Evolutionary conservation across 257 asterid species (phyloP).

Genomic region (Capsicum chinense): DNA sequence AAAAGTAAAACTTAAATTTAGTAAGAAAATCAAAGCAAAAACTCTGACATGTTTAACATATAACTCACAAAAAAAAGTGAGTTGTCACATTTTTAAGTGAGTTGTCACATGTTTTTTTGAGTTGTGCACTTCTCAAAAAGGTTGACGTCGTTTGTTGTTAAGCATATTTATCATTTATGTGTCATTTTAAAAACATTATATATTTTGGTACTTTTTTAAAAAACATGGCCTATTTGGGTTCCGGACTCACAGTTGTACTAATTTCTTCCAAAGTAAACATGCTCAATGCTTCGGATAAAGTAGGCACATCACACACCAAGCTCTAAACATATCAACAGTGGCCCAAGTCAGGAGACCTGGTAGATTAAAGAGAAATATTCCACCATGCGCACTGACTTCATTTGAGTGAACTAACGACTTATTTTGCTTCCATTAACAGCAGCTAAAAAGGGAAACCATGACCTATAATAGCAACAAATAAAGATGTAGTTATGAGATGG

Average conservation of each 20-base stretch:
- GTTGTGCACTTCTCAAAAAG: too few relatives aligned
- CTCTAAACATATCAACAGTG: neutral
- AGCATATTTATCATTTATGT: too few relatives aligned
- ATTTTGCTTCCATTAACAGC: slow-evolving; percentile 4
- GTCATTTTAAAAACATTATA: too few relatives aligned
- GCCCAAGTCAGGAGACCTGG: neutral
- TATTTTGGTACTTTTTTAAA: too few relatives aligned
- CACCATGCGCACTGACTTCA: neutral
- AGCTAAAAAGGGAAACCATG: neutral
- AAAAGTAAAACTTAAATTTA: too few relatives aligned
- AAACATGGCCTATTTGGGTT: too few relatives aligned
- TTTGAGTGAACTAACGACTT: neutral
- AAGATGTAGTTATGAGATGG: slow-evolving; percentile 26
- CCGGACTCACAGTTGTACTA: neutral
- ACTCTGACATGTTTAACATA: too few relatives aligned
- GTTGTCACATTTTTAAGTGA: too few relatives aligned
- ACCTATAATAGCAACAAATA: slow-evolving; percentile 20
- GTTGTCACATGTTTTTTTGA: too few relatives aligned
- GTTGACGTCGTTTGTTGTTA: too few relatives aligned
- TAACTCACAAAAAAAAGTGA: too few relatives aligned
- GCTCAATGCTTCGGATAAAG: neutral
- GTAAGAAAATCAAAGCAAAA: too few relatives aligned
- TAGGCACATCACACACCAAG: neutral
- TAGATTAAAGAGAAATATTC: neutral
- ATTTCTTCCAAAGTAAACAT: neutral